These are phyloP conservation scores for Lasiosphaeris hirsuta DNA, from an alignment of 495 filamentous ascomycete genomes.

Conservation along the genomic window DNA sequence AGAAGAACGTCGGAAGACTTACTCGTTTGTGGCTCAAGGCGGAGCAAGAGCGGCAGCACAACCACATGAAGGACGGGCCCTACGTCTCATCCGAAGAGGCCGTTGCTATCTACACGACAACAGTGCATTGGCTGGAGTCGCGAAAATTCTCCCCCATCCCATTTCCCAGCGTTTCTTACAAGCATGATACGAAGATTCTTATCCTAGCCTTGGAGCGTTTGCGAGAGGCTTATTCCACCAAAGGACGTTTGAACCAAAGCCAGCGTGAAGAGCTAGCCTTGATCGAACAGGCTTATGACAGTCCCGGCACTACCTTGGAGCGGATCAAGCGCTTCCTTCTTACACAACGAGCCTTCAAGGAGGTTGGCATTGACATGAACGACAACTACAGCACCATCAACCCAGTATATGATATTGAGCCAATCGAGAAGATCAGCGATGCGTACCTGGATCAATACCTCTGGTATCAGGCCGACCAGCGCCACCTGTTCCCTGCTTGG, in stretches of 20 bases:
- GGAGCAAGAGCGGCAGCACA: conserved; percentile 97
- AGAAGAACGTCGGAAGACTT: conserved; percentile 96
- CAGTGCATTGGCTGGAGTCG: conserved; percentile 98
- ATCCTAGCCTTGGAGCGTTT: conserved; percentile 94
- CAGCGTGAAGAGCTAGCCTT: conserved; percentile 96
- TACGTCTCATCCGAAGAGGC: conserved; percentile 98
- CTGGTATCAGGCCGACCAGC: conserved; percentile 98
- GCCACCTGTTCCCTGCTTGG: conserved; percentile 97
- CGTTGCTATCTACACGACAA: conserved; percentile 97
- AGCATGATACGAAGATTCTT: conserved; percentile 98
- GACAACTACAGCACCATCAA: conserved; percentile 99
- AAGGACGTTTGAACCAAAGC: conserved; percentile 94
- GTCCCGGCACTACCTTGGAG: conserved; percentile 91
- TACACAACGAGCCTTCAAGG: conserved; percentile 97
- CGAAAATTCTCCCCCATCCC: conserved; percentile 98
- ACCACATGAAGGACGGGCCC: conserved; percentile 98
- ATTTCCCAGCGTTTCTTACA: conserved; percentile 98
- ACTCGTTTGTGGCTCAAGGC: conserved; percentile 97
- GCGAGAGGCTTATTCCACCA: conserved; percentile 95
- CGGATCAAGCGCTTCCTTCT: conserved; percentile 97
- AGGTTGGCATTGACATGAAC: conserved; percentile 99
- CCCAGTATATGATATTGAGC: conserved; percentile 98
- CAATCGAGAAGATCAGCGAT: conserved; percentile 99
- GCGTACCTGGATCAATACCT: conserved; percentile 98
- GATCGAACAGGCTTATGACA: conserved; percentile 98